Base-by-base conservation (phyloP, 352 stramenopile species). In the Phytopythium kandeliae region DNA sequence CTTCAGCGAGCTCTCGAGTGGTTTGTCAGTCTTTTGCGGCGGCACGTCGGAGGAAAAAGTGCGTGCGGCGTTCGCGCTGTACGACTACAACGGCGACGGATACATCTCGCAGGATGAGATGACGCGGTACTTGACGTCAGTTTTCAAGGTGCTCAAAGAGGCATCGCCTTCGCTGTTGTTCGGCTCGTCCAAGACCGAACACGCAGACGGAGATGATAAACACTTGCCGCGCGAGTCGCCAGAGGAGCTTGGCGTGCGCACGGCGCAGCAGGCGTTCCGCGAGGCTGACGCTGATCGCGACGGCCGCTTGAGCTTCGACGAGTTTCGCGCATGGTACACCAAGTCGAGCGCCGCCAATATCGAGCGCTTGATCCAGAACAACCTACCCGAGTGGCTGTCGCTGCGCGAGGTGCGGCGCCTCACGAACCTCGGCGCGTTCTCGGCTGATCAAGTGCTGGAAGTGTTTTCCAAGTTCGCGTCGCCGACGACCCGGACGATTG, bases 81-180 rank as follows among this genome's bases (percentile, higher is more conserved):
- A 90, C 54, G 85, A 95, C 52, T 88, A 85, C 60, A 91, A 95
- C 49, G 81, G 75, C 12, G 84, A 96, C 42, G 84, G 85, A 0
- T 83, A 76, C 54, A 89, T 96, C 30, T 93, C 84, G 1, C 66
- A 78, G 26, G 73, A 92, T 4, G 85, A 96, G 52, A 92, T 96
- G 83, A 65, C 69, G n/a, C 67, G 65, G 21, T 94, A 95, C 60
- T 59, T 96, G 28, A 90, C 81, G 6, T 79, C 74, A n/a, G 72
- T 94, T 3, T 96, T 95, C 57, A 83, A 75, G 31, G 75, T 96
- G 2, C 57, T 96, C 3, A 85, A 89, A 33, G 76, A 95, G 34
- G 82, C 76, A 1, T 89, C 78, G 0, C 80, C 78, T 10, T 54
- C 63, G 12, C 60, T 71, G 1, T 42, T 85, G 1, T 42, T 52